phyloP scores from a whole-genome alignment of 208 protist species.

The Ichthyophonus hoferi region DNA sequence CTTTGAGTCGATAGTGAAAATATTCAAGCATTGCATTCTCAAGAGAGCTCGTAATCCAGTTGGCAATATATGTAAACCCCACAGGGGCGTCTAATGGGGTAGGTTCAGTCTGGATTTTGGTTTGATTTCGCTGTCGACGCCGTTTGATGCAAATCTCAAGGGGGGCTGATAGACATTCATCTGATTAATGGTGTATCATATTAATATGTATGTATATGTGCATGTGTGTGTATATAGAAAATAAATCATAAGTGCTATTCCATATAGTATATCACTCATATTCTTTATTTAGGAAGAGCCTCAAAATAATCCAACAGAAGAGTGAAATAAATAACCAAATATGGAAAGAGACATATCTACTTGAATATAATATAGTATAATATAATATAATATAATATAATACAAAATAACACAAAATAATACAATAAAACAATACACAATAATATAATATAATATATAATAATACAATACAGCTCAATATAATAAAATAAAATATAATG shows the following conservation, averaged over 20 bases:
- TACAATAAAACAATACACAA: background rate
- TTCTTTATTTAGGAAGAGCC: background rate
- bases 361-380: background rate
- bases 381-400: background rate
- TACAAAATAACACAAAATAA: background rate
- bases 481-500: background rate
- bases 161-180: background rate
- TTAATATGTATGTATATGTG: too few relatives aligned
- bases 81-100: background rate
- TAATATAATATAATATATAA: background rate
- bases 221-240: background rate
- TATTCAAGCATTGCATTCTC: background rate
- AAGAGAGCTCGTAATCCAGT: background rate
- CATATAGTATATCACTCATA: background rate
- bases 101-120: background rate
- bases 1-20: background rate
- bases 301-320: background rate
- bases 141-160: background rate
- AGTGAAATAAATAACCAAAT: background rate
- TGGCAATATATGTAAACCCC: background rate
- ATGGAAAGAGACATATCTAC: background rate
- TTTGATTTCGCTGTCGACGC: background rate
- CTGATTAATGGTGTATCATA: too few relatives aligned
- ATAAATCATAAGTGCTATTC: background rate
- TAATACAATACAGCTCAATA: background rate